These are phyloP conservation scores for Ambispora gerdemannii DNA, from an alignment of 192 early-diverging fungal species.

Conservation along the genomic window DNA sequence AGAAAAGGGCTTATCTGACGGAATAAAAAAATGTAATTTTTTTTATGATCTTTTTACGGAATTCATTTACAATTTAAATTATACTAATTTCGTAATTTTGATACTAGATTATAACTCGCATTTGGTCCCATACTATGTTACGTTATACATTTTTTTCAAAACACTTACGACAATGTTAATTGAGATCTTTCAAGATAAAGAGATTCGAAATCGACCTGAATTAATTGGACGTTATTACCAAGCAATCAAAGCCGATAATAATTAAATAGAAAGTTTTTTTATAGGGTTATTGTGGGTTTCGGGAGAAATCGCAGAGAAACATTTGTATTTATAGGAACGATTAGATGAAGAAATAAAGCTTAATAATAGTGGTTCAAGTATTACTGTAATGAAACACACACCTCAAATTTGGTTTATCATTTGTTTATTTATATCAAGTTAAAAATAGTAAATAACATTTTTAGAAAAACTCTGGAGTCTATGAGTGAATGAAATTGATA, in stretches of 20 bases:
- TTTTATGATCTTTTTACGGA: background rate
- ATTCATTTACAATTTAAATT: background rate
- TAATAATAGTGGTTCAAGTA: too few relatives aligned
- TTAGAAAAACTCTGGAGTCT: too few relatives aligned
- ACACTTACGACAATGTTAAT: slow-evolving; percentile 21
- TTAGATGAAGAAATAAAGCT: too few relatives aligned
- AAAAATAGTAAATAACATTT: too few relatives aligned
- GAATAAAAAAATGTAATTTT: slow-evolving; percentile 23
- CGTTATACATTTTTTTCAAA: slow-evolving; percentile 23
- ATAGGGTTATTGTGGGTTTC: too few relatives aligned
- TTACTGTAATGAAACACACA: too few relatives aligned
- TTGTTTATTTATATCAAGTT: too few relatives aligned
- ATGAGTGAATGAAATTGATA: too few relatives aligned
- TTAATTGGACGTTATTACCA: slow-evolving; percentile 22
- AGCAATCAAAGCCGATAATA: slow-evolving; percentile 18
- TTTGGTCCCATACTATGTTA: slow-evolving; percentile 25
- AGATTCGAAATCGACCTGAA: slow-evolving; percentile 24
- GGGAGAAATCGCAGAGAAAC: too few relatives aligned
- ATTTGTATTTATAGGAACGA: too few relatives aligned
- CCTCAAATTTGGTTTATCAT: too few relatives aligned
- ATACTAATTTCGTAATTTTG: slow-evolving; percentile 3
- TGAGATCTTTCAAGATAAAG: slow-evolving; percentile 28
- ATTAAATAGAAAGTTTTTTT: too few relatives aligned
- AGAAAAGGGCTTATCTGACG: slow-evolving; percentile 1
- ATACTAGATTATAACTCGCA: slow-evolving; percentile 23